phyloP scores from a whole-genome alignment of 208 protist species.

The Wallacemonas collosoma region DNA sequence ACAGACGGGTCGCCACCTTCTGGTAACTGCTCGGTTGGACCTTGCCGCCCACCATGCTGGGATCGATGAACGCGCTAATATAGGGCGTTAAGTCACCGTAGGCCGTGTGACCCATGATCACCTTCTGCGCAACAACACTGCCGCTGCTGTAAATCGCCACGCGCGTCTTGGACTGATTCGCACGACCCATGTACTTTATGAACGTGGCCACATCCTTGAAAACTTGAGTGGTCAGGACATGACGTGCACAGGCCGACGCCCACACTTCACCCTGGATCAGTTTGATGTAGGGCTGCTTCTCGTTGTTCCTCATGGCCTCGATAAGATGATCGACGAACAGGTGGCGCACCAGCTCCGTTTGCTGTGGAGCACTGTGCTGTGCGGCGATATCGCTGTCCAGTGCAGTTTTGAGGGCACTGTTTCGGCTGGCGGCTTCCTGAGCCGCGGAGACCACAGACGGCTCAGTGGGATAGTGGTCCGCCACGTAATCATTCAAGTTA shows the following conservation, averaged over 20 bases:
- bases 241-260: slow-evolving; percentile 15
- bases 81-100: slow-evolving; percentile 72
- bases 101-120: slow-evolving; percentile 65
- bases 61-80: slow-evolving; percentile 84
- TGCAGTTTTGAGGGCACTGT: slow-evolving; percentile 13
- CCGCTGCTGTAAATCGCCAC: slow-evolving; percentile 88
- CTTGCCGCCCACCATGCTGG: slow-evolving; percentile 65
- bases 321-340: slow-evolving; percentile 34
- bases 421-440: slow-evolving; percentile 2
- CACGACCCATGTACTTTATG: slow-evolving; percentile 24
- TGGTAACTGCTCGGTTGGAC: slow-evolving; percentile 61
- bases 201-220: slow-evolving; percentile 31
- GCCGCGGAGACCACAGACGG: slow-evolving; percentile 22
- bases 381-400: slow-evolving; percentile 17
- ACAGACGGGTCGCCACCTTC: slow-evolving; percentile 49
- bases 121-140: slow-evolving; percentile 62
- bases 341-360: slow-evolving; percentile 17
- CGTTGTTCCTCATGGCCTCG: slow-evolving; percentile 20
- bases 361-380: slow-evolving; percentile 7
- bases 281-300: slow-evolving; percentile 54
- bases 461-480: slow-evolving; percentile 39
- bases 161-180: slow-evolving; percentile 14
- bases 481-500: slow-evolving; percentile 44
- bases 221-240: slow-evolving; percentile 9
- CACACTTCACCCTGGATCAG: slow-evolving; percentile 74